Evolutionary conservation across 306 rosid genomes (phyloP), one percentile per base, ranked within the genome.

Genomic region (Pyrus communis): DNA sequence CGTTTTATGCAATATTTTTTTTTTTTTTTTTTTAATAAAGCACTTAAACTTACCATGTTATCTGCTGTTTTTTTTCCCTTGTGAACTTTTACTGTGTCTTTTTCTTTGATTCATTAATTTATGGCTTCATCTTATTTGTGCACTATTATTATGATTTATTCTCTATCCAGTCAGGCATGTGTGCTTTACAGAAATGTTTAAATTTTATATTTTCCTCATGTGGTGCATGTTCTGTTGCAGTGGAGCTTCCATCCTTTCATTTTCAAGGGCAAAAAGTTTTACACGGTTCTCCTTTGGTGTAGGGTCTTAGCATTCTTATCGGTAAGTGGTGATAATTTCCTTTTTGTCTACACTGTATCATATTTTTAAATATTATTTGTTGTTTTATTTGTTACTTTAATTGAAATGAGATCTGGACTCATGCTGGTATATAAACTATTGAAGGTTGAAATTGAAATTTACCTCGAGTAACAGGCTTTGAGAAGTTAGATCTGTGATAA

Each of bases 221-320:
- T 67, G 54, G 69, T 46, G 69, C 68, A 17, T 86, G 76, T 84
- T 85, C 51, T 81, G 71, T 78, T 91, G 88, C 96, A 96, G 99
- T 96, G 99, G 99, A 89, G 93, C 33, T 96, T 96, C 68, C 97
- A 96, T 82, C 99, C 99, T 67, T 96, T 96, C 85, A 73, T 96
- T 74, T 83, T 88, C 75, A 96, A 96, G 98, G 84, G 86, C 83
- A 96, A 91, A 86, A 96, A 86, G 96, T 86, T 96, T 80, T 96
- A 88, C 82, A 96, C 99, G 54, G 99, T 92, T 85, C 81, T 89
- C 73, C 43, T 96, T 54, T 96, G 99, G 99, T 96, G 99, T 91
- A 92, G 99, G 86, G 96, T 89, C 87, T 89, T 96, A 78, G 80
- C 98, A 63, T 96, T 84, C 86, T 89, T 96, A 92, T 96, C 85